Conservation (phyloP, 1,139 yeast species). For the Sugiyamaella japonica region DNA sequence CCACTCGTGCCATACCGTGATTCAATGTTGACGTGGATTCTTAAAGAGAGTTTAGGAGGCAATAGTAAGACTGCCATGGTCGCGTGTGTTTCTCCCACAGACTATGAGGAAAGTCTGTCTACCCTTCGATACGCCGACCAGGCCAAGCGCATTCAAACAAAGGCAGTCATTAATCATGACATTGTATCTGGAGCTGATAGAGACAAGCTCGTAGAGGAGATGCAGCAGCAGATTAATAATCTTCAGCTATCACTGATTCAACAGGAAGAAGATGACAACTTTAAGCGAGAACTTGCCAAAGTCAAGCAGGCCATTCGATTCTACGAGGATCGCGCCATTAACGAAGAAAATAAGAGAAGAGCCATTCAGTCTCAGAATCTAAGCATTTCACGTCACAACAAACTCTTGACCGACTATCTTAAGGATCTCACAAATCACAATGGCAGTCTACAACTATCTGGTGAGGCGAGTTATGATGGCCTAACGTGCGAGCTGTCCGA, state of each 20-base stretch:
- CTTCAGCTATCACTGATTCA: slow-evolving; percentile 40
- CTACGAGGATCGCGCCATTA: slow-evolving; percentile 47
- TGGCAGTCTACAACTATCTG: slow-evolving; percentile 1
- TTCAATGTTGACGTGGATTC: slow-evolving; percentile 67
- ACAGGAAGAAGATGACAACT: slow-evolving; percentile 33
- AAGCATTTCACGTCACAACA: slow-evolving; percentile 38
- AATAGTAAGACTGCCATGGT: slow-evolving; percentile 75
- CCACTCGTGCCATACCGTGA: slow-evolving; percentile 70
- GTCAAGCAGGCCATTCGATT: slow-evolving; percentile 42
- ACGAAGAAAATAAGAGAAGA: slow-evolving; percentile 40
- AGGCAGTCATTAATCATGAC: slow-evolving; percentile 54
- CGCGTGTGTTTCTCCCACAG: slow-evolving; percentile 73
- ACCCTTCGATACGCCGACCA: slow-evolving; percentile 75
- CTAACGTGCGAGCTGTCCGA: slow-evolving; percentile 26
- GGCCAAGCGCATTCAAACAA: slow-evolving; percentile 66
- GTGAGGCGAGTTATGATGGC: slow-evolving; percentile 19
- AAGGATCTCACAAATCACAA: slow-evolving; percentile 37
- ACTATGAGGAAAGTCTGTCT: slow-evolving; percentile 70
- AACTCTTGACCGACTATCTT: slow-evolving; percentile 38
- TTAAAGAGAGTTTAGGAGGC: slow-evolving; percentile 72
- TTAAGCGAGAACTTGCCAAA: slow-evolving; percentile 38
- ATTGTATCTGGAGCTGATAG: slow-evolving; percentile 43
- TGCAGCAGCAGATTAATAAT: slow-evolving; percentile 45
- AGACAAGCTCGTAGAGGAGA: slow-evolving; percentile 42
- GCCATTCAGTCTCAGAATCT: slow-evolving; percentile 40